Base-by-base conservation (phyloP, 2,329 filamentous ascomycete genomes). In the Pseudogymnoascus verrucosus region DNA sequence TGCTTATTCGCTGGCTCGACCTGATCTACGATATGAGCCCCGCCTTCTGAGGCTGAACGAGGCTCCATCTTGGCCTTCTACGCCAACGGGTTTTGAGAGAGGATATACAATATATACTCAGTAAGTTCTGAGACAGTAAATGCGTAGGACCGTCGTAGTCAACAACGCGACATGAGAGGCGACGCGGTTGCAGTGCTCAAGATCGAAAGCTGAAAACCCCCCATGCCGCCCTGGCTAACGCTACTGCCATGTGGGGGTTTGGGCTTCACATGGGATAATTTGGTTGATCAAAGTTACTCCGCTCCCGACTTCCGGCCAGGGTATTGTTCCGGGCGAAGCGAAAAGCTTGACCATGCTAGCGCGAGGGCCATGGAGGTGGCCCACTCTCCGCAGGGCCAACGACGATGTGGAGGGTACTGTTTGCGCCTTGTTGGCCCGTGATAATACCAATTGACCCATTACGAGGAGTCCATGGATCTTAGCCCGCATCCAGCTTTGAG, bases 391-490 rank as follows among this genome's bases (percentile, higher is more conserved):
- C 23, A 57, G 28, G 47, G 51, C 51, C 51, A 57, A 34, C 51
- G 51, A 34, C 51, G 51, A 57, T 57, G 51, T 57, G 51, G 51
- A 57, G 51, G 51, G 51, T 57, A 19, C 51, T 57, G 51, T 57
- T 57, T 57, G 51, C 51, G 28, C 51, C 51, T 57, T 57, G 51
- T 57, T 57, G 51, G 51, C 51, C 28, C 51, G 51, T 57, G 51
- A 57, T 28, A 34, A 57, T 28, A 57, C 51, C 51, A 57, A 57
- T 57, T 34, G 51, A 57, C n/a, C 51, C 51, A 57, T 57, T 57
- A 57, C 51, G 51, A 57, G 26, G 51, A 57, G 51, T 57, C 51
- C 51, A 57, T 57, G 51, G 51, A 57, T 57, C n/a, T 57, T 57
- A 57, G 28, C 51, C 51, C 26, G 51, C 51, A 57, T 19, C 26